phyloP scores from a whole-genome alignment of 2,329 filamentous ascomycete species.

The Sporothrix schenckii region DNA sequence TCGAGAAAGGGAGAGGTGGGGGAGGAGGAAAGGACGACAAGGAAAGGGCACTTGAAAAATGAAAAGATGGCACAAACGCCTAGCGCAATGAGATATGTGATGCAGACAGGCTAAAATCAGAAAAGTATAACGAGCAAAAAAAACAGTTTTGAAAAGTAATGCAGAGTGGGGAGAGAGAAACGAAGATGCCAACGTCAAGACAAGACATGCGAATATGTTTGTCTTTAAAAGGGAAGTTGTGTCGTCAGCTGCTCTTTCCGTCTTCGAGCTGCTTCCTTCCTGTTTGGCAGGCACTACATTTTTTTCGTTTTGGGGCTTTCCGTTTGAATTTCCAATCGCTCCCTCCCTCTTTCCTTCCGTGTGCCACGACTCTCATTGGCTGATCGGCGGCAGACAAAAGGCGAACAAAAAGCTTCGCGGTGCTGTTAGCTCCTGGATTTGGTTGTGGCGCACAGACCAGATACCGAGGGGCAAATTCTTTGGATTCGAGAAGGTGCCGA shows the following conservation, averaged over 20 bases:
- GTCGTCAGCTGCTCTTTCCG: constrained; percentile 4
- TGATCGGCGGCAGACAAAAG: neutral
- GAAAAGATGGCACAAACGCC: constrained; percentile 16
- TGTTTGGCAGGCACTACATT: neutral
- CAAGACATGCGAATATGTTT: neutral
- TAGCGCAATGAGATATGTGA: constrained; percentile 25
- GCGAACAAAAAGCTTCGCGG: constrained; percentile 14
- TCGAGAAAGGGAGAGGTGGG: neutral
- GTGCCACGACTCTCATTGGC: constrained; percentile 13
- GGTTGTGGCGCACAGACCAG: constrained; percentile 19
- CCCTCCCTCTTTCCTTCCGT: neutral
- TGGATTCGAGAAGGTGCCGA: neutral
- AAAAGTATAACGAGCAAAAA: neutral
- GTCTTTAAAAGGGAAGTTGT: constrained; percentile 16
- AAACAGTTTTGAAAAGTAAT: neutral
- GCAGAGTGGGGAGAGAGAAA: neutral
- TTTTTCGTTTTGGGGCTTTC: neutral
- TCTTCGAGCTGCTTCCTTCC: constrained; percentile 18
- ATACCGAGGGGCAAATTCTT: constrained; percentile 11
- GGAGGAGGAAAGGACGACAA: neutral
- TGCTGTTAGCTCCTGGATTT: neutral
- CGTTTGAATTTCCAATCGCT: constrained; percentile 23
- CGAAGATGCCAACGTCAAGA: neutral
- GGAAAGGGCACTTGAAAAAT: neutral
- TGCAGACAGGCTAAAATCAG: constrained; percentile 3